Base-by-base conservation (phyloP, 2,329 filamentous ascomycete genomes). In the Cladosporium sp. region DNA sequence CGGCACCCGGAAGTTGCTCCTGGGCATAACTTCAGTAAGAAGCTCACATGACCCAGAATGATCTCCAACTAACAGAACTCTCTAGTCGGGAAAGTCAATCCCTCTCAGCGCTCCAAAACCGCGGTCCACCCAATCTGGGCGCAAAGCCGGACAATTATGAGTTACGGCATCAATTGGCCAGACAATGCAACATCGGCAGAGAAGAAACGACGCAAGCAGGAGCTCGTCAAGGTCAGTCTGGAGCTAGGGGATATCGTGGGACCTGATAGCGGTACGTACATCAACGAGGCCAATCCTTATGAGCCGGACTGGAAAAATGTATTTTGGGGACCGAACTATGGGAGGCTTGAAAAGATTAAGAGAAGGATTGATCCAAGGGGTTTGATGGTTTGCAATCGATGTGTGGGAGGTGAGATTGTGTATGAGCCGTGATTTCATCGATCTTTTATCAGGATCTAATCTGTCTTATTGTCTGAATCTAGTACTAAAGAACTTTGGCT, bases 1-100 rank as follows among this genome's bases (percentile, higher is more conserved):
- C 14, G 33, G 4, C 28, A 46, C n/a, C 44, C 44, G 11, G 44
- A 46, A 2, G 32, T 33, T n/a, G 1, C 44, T 11, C 44, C 33
- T 9, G 44, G 44, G 11, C 44, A 46, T n/a, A 38, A 46, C 33
- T 46, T 38, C 18, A 38, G 33, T 46, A 34, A 46, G 43, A 34
- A 10, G 34, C 8, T 33, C n/a, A 6, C 28, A 16, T 2, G 34
- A 35, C n/a, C n/a, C 1, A 11, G 1, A 2, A 3, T 35, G 34
- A 35, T 11, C 34, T n/a, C 10, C 34, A 14, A 14, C 34, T 28
- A 34, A 18, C 11, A 13, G 22, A 37, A 28, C 7, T 28, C 10
- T 3, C 9, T 14, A 46, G 33, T 46, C 44, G 44, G 44, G 16
- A 46, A 46, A 34, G 33, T 46, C 18, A 46, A 46, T 32, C 11